These are phyloP conservation scores for Fusarium pseudonygamai DNA, from an alignment of 2,329 filamentous ascomycete species.

Conservation along the genomic window DNA sequence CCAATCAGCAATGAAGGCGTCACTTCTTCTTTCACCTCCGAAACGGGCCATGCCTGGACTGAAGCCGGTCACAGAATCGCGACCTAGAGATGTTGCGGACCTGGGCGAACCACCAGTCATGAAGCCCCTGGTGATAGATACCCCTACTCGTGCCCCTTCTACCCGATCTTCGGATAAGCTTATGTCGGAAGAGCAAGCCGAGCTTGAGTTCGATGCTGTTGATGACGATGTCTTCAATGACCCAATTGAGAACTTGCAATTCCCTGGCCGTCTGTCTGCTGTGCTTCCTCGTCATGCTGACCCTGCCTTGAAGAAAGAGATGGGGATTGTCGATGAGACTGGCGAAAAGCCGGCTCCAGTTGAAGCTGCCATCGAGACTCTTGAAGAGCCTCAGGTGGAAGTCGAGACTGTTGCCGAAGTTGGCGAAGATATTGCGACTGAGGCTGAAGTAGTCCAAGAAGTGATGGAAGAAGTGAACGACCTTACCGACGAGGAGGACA, in stretches of 20 bases:
- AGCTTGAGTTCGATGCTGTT: conserved; percentile 32
- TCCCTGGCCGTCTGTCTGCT: conserved; percentile 58
- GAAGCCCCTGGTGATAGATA: conserved; percentile 50
- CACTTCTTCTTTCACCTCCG: conserved; percentile 61
- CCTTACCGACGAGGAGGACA: conserved; percentile 29
- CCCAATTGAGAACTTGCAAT: conserved; percentile 50
- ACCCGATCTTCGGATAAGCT: conserved; percentile 50
- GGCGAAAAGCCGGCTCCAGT: conserved; percentile 5
- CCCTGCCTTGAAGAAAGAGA: conserved; percentile 48
- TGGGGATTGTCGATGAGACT: conserved; percentile 45
- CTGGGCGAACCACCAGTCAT: conserved; percentile 48
- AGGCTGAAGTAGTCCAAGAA: background rate
- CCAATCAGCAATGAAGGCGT: conserved; percentile 55
- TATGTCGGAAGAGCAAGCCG: conserved; percentile 48
- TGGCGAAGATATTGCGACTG: background rate
- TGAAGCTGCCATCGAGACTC: background rate
- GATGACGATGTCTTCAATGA: conserved; percentile 48
- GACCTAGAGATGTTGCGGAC: conserved; percentile 24
- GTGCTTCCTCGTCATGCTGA: conserved; percentile 56
- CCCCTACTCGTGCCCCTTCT: conserved; percentile 39
- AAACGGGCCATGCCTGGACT: conserved; percentile 54
- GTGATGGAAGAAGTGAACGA: conserved; percentile 23
- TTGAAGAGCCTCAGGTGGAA: conserved; percentile 1
- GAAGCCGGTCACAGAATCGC: conserved; percentile 46
- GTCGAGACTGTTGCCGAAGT: background rate